These are phyloP conservation scores for Peronospora tabacina DNA, from an alignment of 352 stramenopile species.

Conservation along the genomic window DNA sequence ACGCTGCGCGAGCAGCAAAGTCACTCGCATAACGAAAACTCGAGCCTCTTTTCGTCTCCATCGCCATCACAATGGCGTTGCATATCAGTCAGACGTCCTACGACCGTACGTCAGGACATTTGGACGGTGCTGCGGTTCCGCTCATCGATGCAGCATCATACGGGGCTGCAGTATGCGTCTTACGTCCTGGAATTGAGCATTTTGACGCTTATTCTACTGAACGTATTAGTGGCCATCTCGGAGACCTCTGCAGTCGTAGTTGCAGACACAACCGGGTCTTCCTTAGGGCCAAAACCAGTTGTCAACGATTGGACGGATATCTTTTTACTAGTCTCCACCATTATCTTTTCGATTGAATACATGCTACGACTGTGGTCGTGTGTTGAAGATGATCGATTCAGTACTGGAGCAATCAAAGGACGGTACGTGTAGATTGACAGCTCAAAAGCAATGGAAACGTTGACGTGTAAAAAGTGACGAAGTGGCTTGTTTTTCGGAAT, in stretches of 20 bases:
- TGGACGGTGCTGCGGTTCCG: conserved; percentile 58
- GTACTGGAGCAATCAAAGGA: conserved; percentile 26
- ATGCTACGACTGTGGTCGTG: conserved; percentile 51
- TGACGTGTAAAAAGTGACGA: too few relatives aligned
- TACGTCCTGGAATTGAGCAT: conserved; percentile 48
- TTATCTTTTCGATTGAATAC: conserved; percentile 61
- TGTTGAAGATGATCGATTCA: conserved; percentile 47
- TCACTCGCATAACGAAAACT: conserved; percentile 27
- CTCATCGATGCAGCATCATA: conserved; percentile 36
- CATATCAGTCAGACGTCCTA: not conserved
- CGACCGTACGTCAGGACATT: conserved; percentile 37
- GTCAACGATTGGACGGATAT: conserved; percentile 34
- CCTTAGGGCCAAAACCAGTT: conserved; percentile 1
- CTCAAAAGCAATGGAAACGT: not conserved
- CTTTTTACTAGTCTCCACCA: conserved; percentile 47
- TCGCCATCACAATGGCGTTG: conserved; percentile 14
- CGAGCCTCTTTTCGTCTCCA: conserved; percentile 23
- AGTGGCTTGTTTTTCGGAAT: not conserved
- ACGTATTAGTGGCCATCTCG: conserved; percentile 49
- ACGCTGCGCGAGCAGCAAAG: conserved; percentile 12
- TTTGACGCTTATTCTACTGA: conserved; percentile 49
- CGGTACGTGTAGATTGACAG: conserved; percentile 17
- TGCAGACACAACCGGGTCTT: conserved; percentile 3
- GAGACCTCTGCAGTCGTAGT: conserved; percentile 28
- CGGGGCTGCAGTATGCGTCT: conserved; percentile 41